Evolutionary conservation across 2,329 filamentous ascomycete genomes (phyloP).

Genomic region (Pochonia chlamydosporia): DNA sequence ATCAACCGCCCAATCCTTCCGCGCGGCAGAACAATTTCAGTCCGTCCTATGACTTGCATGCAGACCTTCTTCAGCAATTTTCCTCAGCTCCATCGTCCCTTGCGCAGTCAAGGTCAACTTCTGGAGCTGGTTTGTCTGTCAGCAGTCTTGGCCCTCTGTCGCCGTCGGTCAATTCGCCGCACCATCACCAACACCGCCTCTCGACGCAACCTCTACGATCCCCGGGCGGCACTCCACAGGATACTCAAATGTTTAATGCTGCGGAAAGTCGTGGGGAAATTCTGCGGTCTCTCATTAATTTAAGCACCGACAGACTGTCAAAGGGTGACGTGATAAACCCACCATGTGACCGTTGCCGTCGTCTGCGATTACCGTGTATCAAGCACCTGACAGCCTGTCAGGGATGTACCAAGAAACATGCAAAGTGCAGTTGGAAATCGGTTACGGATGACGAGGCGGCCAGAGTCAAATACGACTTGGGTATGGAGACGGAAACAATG

Average conservation of each 20-base stretch:
- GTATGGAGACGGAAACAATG: constrained; percentile 5
- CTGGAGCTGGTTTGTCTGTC: constrained; percentile 19
- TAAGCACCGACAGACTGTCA: constrained; percentile 68
- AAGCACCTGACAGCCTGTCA: constrained; percentile 84
- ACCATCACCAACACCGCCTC: constrained; percentile 10
- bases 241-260: constrained; percentile 16
- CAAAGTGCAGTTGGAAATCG: constrained; percentile 79
- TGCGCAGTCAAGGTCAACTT: constrained; percentile 21
- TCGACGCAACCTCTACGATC: constrained; percentile 10
- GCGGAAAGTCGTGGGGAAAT: constrained; percentile 23
- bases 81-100: constrained; percentile 14
- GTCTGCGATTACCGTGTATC: constrained; percentile 73
- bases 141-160: constrained; percentile 19
- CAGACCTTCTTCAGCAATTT: constrained; percentile 52
- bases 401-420: constrained; percentile 86
- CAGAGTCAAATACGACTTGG: constrained; percentile 22
- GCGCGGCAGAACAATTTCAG: constrained; percentile 19
- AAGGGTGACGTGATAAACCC: constrained; percentile 73
- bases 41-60: constrained; percentile 42
- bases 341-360: constrained; percentile 76
- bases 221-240: constrained; percentile 17
- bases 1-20: constrained; percentile 27
- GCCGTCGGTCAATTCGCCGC: constrained; percentile 18
- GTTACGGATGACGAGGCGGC: constrained; percentile 65
- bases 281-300: constrained; percentile 55